Evolutionary conservation across 2,329 filamentous ascomycete genomes (phyloP).

Genomic region (Chaetomium olivaceum): DNA sequence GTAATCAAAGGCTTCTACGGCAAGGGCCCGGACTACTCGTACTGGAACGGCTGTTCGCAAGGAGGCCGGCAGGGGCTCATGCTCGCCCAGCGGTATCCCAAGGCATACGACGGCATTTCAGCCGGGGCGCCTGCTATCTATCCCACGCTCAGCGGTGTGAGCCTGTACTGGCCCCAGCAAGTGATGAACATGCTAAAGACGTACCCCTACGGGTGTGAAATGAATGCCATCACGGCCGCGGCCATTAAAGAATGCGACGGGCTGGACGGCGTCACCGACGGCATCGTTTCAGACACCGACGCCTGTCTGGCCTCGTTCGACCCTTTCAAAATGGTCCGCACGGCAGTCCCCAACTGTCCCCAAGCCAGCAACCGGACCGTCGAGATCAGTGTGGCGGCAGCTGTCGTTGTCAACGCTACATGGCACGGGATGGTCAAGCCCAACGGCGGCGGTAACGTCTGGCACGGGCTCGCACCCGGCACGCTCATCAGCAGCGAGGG

Average conservation of each 20-base stretch:
- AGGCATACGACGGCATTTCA: constrained; percentile 56
- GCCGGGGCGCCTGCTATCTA: constrained; percentile 48
- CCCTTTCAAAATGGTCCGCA: constrained; percentile 33
- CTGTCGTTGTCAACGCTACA: constrained; percentile 18
- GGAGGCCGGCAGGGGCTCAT: constrained; percentile 57
- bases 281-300: constrained; percentile 43
- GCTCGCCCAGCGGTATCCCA: constrained; percentile 51
- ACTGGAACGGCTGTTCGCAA: constrained; percentile 56
- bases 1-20: constrained; percentile 52
- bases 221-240: constrained; percentile 39
- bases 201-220: constrained; percentile 43
- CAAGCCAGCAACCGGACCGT: neutral
- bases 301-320: constrained; percentile 39
- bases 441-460: constrained; percentile 17
- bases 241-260: constrained; percentile 47
- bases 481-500: constrained; percentile 13
- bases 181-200: constrained; percentile 32
- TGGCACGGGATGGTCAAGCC: constrained; percentile 21
- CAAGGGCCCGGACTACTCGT: constrained; percentile 46
- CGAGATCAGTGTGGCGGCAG: constrained; percentile 15
- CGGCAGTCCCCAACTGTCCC: constrained; percentile 28
- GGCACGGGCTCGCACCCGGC: constrained; percentile 27
- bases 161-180: constrained; percentile 38
- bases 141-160: constrained; percentile 37
- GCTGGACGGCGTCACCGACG: constrained; percentile 47